Percentiles rank a stretch among this genome's conserved stretches.
Conservation (phyloP, 345 rosid species). For the Dovyalis caffra region DNA sequence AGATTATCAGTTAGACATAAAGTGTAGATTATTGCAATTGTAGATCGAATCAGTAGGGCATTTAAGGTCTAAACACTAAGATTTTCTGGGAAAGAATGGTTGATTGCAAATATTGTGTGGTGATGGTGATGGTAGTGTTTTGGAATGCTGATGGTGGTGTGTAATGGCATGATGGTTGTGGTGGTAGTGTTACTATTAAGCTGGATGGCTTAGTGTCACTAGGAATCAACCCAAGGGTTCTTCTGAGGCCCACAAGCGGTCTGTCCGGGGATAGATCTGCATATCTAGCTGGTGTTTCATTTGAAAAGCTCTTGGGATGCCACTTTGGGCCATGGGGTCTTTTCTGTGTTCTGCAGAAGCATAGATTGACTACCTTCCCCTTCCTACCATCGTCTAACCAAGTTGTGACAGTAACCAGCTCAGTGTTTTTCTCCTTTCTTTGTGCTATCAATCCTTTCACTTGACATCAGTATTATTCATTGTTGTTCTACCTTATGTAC, state of each 20-base stretch:
- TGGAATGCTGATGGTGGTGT: no score
- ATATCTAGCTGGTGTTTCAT: neutral
- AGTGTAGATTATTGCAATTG: neutral
- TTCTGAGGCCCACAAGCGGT: neutral
- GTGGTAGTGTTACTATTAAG: neutral
- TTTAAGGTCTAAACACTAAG: neutral
- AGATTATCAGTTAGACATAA: neutral
- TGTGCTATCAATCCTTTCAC: neutral
- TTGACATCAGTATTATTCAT: neutral
- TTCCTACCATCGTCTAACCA: neutral
- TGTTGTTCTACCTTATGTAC: neutral
- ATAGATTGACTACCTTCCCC: neutral
- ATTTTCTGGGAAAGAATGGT: neutral
- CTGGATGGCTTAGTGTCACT: neutral
- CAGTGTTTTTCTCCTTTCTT: neutral
- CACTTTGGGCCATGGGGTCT: neutral
- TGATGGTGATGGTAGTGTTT: neutral
- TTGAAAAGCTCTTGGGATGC: neutral
- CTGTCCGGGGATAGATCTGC: neutral
- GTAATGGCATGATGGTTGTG: neutral
- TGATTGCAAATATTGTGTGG: neutral
- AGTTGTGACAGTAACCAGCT: neutral
- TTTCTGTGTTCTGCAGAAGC: neutral
- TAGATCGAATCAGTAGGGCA: neutral
- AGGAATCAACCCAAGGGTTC: neutral